These are phyloP conservation scores for Maudiozyma saulgeensis DNA, from an alignment of 805 yeast genomes.

Conservation along the genomic window DNA sequence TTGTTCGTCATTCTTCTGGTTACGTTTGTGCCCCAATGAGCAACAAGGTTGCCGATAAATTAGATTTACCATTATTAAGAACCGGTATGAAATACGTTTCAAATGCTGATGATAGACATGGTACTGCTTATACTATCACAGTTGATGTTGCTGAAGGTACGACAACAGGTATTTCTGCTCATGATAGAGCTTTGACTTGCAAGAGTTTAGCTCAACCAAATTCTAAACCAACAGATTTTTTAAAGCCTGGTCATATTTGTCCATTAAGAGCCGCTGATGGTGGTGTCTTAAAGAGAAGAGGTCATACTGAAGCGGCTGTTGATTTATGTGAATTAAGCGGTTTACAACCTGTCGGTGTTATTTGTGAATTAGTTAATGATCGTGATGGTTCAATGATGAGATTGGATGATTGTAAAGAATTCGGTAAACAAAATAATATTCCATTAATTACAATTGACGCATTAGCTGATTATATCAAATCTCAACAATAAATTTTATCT, in stretches of 20 bases:
- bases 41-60: conserved; percentile 63
- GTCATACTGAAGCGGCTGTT: conserved; percentile 96
- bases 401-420: conserved; percentile 70
- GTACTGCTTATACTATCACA: conserved; percentile 93
- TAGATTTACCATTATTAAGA: conserved; percentile 71
- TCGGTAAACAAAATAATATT: conserved; percentile 51
- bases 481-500: neutral
- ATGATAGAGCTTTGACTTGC: conserved; percentile 83
- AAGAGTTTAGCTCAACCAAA: conserved; percentile 48
- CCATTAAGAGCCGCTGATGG: conserved; percentile 90
- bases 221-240: conserved; percentile 53
- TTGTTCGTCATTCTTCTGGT: conserved; percentile 81
- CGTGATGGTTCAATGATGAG: conserved; percentile 95
- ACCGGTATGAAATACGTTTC: conserved; percentile 22
- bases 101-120: conserved; percentile 69
- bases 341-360: conserved; percentile 77
- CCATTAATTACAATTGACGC: conserved; percentile 75
- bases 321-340: conserved; percentile 74
- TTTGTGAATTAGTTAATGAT: conserved; percentile 88
- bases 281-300: conserved; percentile 69
- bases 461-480: conserved; percentile 39
- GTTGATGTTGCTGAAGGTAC: conserved; percentile 81
- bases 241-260: conserved; percentile 87
- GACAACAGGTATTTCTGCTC: conserved; percentile 93
- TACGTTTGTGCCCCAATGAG: conserved; percentile 87